These are phyloP conservation scores for Vitis vinifera DNA, from an alignment of 164 flowering plant species.

Conservation along the genomic window DNA sequence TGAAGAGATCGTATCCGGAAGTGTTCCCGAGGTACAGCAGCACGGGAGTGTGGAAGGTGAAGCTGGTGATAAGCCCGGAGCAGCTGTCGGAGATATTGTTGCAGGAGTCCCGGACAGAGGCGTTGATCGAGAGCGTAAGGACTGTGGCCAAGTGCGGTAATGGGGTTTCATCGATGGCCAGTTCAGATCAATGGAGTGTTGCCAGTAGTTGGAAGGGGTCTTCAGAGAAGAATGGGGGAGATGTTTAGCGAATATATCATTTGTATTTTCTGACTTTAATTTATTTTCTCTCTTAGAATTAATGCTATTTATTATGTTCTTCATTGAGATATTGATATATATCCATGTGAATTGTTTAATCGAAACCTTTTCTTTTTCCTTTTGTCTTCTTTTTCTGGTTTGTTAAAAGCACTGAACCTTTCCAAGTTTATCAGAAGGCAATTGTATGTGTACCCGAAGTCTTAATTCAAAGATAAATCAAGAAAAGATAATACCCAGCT, in stretches of 20 bases:
- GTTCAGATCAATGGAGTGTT: constrained; percentile 36
- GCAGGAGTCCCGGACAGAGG: constrained; percentile 37
- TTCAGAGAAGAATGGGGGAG: neutral
- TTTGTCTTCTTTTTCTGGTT: too few species aligned
- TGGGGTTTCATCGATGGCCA: constrained; percentile 18
- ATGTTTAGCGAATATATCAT: neutral
- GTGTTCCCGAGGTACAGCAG: constrained; percentile 26
- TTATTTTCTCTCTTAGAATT: neutral
- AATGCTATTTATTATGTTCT: neutral
- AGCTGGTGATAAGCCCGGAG: constrained; percentile 40
- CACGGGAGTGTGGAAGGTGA: constrained; percentile 47
- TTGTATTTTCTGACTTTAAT: neutral
- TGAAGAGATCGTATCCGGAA: constrained; percentile 16
- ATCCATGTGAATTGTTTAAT: neutral
- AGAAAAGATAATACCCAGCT: too few species aligned
- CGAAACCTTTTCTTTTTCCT: neutral
- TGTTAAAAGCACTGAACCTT: too few species aligned
- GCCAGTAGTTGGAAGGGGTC: constrained; percentile 30
- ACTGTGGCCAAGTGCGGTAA: constrained; percentile 46
- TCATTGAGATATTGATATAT: neutral
- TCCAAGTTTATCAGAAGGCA: too few species aligned
- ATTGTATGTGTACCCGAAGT: too few species aligned
- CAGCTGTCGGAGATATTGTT: constrained; percentile 43
- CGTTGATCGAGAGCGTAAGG: constrained; percentile 42
- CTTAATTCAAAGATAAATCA: too few species aligned